A percentile compares a stretch with the other conserved stretches of the same genome.
Conservation (phyloP, 1,284 basidiomycete genomes). For the Neonothopanus nambi region DNA sequence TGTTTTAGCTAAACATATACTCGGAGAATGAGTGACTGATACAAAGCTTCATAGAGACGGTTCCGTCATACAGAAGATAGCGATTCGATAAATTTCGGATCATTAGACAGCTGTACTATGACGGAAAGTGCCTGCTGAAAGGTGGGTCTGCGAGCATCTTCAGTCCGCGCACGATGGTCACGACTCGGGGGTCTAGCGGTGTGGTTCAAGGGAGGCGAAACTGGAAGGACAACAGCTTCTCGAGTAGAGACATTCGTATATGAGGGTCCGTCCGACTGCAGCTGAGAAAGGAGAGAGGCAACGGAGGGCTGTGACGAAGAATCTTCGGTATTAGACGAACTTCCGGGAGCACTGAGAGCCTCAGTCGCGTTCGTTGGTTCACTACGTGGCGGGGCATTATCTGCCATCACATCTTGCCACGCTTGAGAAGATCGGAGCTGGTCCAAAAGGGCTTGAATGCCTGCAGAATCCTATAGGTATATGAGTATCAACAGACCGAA, state of each 20-base stretch:
- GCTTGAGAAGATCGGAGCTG: conserved; percentile 61
- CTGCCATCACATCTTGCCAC: conserved; percentile 51
- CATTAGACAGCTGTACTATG: conserved; percentile 18
- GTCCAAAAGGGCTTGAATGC: conserved; percentile 66
- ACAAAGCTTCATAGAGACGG: neutral
- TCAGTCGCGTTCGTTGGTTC: conserved; percentile 6
- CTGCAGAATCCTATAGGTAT: conserved; percentile 65
- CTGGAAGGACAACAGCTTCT: neutral
- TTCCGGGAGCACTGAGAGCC: neutral
- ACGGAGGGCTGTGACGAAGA: conserved; percentile 37
- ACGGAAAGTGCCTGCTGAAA: conserved; percentile 17
- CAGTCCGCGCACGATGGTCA: neutral
- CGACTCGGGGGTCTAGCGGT: neutral
- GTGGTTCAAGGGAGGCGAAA: neutral
- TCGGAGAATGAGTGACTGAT: neutral
- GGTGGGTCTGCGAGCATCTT: conserved; percentile 6
- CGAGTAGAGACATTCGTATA: neutral
- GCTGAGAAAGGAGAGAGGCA: conserved; percentile 66
- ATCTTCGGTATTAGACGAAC: neutral
- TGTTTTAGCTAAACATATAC: conserved; percentile 53
- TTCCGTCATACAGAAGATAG: conserved; percentile 5
- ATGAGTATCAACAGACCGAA: too few relatives aligned
- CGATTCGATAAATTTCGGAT: conserved; percentile 5
- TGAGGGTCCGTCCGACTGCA: conserved; percentile 36
- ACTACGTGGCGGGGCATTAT: neutral